Evolutionary conservation across 768 basidiomycete genomes (phyloP).

Genomic region (Mycena capillaripes): DNA sequence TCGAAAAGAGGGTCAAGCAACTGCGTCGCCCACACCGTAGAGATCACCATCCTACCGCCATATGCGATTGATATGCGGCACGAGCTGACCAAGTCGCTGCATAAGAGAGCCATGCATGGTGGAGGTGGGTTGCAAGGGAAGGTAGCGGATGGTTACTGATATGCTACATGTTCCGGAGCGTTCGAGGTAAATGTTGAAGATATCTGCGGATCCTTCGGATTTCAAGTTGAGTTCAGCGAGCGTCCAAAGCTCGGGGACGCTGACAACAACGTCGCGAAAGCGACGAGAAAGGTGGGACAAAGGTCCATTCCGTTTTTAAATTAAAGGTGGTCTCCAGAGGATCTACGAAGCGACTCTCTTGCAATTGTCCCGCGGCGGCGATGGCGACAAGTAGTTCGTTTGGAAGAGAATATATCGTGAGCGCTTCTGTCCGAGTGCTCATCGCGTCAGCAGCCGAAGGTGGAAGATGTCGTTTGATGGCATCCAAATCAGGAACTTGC

Average conservation of each 20-base stretch:
- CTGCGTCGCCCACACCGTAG: neutral
- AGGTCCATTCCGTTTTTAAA: neutral
- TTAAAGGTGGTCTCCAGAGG: too few relatives aligned
- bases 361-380: neutral
- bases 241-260: neutral
- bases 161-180: neutral
- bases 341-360: neutral
- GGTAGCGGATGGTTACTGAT: neutral
- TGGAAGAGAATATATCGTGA: conserved; percentile 14
- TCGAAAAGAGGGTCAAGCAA: neutral
- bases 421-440: too few relatives aligned
- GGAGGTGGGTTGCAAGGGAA: too few relatives aligned
- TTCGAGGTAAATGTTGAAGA: neutral
- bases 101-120: neutral
- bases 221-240: neutral
- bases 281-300: neutral
- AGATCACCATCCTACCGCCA: neutral
- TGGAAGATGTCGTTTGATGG: too few relatives aligned
- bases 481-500: too few relatives aligned
- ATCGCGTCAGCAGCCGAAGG: too few relatives aligned
- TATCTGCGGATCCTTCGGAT: neutral
- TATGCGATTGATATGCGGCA: neutral
- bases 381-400: conserved; percentile 4
- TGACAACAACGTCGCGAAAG: neutral
- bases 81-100: neutral